Evolutionary conservation across 768 basidiomycete species (phyloP).

Genomic region (Tricholoma saponaceum): DNA sequence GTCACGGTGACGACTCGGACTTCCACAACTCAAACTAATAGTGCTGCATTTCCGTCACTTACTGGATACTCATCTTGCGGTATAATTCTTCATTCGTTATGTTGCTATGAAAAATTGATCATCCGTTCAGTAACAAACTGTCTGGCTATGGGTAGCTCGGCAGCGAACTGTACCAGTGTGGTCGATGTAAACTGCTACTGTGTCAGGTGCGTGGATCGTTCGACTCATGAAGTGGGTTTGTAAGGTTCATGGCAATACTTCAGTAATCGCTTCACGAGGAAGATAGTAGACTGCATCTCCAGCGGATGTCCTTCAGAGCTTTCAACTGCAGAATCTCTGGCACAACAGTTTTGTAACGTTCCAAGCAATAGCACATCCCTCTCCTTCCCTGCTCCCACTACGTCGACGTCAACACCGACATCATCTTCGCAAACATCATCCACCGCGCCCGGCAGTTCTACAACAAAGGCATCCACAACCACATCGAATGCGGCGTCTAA

Average conservation of each 20-base stretch:
- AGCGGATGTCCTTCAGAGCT: conserved; percentile 33
- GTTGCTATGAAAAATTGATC: not conserved
- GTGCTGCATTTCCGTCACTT: conserved; percentile 34
- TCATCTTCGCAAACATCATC: conserved; percentile 5
- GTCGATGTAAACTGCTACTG: conserved; percentile 50
- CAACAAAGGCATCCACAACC: not conserved
- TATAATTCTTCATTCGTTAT: conserved; percentile 13
- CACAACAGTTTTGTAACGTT: conserved; percentile 43
- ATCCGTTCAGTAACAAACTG: conserved; percentile 39
- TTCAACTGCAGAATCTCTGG: conserved; percentile 35
- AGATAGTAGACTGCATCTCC: conserved; percentile 34
- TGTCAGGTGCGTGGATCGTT: conserved; percentile 23
- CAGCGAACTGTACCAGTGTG: conserved; percentile 39
- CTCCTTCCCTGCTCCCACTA: conserved; percentile 17
- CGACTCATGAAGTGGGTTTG: not conserved
- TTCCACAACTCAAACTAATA: conserved; percentile 25
- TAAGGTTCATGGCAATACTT: not conserved
- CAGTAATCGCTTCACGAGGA: conserved; percentile 31
- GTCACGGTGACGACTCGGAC: not conserved
- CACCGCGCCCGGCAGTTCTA: conserved; percentile 2
- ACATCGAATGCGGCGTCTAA: conserved; percentile 13
- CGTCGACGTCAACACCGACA: conserved; percentile 1
- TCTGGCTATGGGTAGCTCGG: conserved; percentile 32
- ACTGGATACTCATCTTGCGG: conserved; percentile 36
- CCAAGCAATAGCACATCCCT: conserved; percentile 15